Conservation (phyloP, 257 asterid genomes). For the Ilex aquifolium region DNA sequence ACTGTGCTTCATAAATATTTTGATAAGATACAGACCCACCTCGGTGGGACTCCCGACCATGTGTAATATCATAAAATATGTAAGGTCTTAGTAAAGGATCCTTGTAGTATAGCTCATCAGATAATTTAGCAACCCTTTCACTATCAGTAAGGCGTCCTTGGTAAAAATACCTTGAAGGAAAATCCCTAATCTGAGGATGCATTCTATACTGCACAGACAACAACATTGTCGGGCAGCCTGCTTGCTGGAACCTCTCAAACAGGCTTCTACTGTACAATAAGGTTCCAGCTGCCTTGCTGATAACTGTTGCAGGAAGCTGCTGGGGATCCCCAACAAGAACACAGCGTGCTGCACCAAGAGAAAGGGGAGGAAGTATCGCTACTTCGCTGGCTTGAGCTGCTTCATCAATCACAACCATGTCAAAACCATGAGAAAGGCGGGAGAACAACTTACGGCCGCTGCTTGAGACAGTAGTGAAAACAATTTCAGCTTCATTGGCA, state of each 20-base stretch:
- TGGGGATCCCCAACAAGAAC: constrained; percentile 99
- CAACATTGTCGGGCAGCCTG: constrained; percentile 98
- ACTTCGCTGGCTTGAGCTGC: constrained; percentile 99
- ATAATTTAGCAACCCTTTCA: constrained; percentile 67
- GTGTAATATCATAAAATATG: constrained; percentile 70
- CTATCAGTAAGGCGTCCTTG: constrained; percentile 98
- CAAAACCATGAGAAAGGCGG: constrained; percentile 94
- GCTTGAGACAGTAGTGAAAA: constrained; percentile 94
- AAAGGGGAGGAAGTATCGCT: constrained; percentile 85
- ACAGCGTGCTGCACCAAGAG: constrained; percentile 99
- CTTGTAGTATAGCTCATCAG: constrained; percentile 79
- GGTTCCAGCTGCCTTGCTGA: constrained; percentile 98
- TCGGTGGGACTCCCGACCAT: constrained; percentile 95
- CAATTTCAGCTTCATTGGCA: constrained; percentile 98
- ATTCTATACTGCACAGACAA: constrained; percentile 94
- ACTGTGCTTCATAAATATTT: constrained; percentile 88
- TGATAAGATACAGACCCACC: constrained; percentile 95
- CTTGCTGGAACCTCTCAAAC: constrained; percentile 96
- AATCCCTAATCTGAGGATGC: constrained; percentile 96
- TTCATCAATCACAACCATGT: constrained; percentile 99
- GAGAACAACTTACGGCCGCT: constrained; percentile 96
- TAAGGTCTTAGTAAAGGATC: constrained; percentile 81
- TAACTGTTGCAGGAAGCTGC: constrained; percentile 98
- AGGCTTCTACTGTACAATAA: constrained; percentile 95
- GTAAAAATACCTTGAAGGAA: constrained; percentile 92